phyloP scores from a whole-genome alignment of 169 alveolate genomes.

The Cryptosporidium tyzzeri region DNA sequence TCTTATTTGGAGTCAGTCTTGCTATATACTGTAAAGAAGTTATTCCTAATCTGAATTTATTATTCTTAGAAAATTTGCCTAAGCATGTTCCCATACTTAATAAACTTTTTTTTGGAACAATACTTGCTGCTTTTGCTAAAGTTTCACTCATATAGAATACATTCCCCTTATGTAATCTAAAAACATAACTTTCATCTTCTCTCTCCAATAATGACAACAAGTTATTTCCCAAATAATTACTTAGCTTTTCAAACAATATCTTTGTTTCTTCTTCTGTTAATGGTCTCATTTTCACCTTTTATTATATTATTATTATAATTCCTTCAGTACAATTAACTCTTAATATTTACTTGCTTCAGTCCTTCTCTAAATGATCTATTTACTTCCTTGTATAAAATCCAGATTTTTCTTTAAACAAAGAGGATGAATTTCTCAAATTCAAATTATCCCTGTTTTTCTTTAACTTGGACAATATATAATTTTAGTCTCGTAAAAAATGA shows the following conservation, averaged over 20 bases:
- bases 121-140: constrained; percentile 84
- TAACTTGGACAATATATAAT: not conserved
- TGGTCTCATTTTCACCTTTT: constrained; percentile 84
- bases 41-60: constrained; percentile 90
- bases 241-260: constrained; percentile 86
- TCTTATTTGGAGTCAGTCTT: constrained; percentile 90
- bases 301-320: not conserved
- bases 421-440: not conserved
- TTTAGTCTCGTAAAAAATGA: constrained; percentile 19
- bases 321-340: not conserved
- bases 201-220: constrained; percentile 86
- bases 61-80: constrained; percentile 93
- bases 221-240: constrained; percentile 87
- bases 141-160: constrained; percentile 87
- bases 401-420: not conserved
- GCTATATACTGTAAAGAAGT: constrained; percentile 93
- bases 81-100: constrained; percentile 90
- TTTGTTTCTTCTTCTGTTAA: constrained; percentile 91
- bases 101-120: constrained; percentile 87
- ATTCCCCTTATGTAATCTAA: constrained; percentile 86
- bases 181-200: constrained; percentile 89
- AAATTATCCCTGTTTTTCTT: not conserved
- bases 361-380: not conserved
- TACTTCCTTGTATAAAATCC: not conserved
- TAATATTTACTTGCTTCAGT: not conserved